Evolutionary conservation across 192 early-diverging fungal species (phyloP).

Genomic region (Phycomyces nitens): DNA sequence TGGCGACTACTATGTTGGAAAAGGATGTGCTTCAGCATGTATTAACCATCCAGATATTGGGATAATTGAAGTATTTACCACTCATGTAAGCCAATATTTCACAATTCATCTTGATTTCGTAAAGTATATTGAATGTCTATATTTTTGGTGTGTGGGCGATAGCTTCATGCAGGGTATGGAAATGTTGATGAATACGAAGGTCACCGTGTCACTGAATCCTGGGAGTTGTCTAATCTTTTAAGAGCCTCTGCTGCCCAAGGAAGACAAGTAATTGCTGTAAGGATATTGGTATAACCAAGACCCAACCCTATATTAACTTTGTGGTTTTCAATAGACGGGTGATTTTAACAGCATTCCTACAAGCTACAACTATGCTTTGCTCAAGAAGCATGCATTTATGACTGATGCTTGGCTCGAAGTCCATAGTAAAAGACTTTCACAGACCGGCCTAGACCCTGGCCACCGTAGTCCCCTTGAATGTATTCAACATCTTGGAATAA

Average conservation of each 20-base stretch:
- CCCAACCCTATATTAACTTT: not conserved
- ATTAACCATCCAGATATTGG: constrained; percentile 50
- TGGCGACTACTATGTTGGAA: constrained; percentile 57
- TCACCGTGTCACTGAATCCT: constrained; percentile 48
- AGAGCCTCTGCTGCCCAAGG: constrained; percentile 42
- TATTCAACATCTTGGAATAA: constrained; percentile 43
- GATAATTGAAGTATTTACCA: constrained; percentile 52
- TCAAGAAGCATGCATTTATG: constrained; percentile 35
- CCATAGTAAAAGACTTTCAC: constrained; percentile 8
- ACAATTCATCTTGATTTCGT: not conserved
- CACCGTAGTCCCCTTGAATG: not conserved
- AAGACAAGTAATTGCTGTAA: constrained; percentile 54
- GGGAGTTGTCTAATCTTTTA: constrained; percentile 46
- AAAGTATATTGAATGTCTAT: not conserved
- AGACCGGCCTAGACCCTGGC: too few relatives aligned
- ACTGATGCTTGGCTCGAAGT: constrained; percentile 44
- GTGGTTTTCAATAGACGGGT: constrained; percentile 33
- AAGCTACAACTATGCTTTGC: constrained; percentile 36
- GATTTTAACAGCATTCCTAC: constrained; percentile 50
- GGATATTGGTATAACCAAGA: not conserved
- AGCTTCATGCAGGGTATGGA: constrained; percentile 57
- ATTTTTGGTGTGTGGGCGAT: not conserved
- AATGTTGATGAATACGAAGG: constrained; percentile 44
- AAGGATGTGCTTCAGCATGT: constrained; percentile 44
- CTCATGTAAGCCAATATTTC: constrained; percentile 44